Conservation (phyloP, 768 basidiomycete genomes). For the Gloeostereum incarnatum region DNA sequence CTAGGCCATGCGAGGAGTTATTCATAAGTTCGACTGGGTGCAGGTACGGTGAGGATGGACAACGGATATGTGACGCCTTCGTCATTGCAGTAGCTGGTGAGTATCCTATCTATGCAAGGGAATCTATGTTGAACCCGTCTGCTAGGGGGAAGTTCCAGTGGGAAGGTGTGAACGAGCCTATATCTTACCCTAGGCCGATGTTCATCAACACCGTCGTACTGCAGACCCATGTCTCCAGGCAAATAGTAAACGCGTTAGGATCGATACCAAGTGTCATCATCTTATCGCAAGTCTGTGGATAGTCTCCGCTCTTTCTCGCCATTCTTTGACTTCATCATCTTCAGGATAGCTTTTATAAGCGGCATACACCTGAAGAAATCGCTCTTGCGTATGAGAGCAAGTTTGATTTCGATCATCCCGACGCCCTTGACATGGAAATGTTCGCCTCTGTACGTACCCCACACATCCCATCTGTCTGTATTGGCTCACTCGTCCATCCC, state of each 20-base stretch:
- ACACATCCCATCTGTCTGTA: slow-evolving; percentile 1
- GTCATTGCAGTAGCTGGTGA: slow-evolving; percentile 79
- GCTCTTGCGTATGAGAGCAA: slow-evolving; percentile 73
- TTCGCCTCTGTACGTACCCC: slow-evolving; percentile 59
- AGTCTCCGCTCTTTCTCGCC: background rate
- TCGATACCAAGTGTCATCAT: slow-evolving; percentile 86
- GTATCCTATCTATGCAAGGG: slow-evolving; percentile 10
- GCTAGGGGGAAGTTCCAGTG: slow-evolving; percentile 73
- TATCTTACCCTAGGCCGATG: background rate
- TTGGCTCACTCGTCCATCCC: slow-evolving; percentile 2
- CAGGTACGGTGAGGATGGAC: slow-evolving; percentile 77
- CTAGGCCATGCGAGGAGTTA: slow-evolving; percentile 6
- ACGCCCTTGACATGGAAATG: slow-evolving; percentile 84
- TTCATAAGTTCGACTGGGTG: slow-evolving; percentile 6
- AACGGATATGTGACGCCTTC: slow-evolving; percentile 63
- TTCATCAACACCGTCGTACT: slow-evolving; percentile 2
- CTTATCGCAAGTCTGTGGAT: slow-evolving; percentile 60
- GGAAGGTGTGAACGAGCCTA: slow-evolving; percentile 1
- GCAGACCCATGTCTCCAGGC: slow-evolving; percentile 79
- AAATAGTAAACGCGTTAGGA: slow-evolving; percentile 75
- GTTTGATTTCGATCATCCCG: slow-evolving; percentile 87
- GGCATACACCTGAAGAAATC: slow-evolving; percentile 70
- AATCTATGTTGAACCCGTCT: slow-evolving; percentile 22
- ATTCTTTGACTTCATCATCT: background rate
- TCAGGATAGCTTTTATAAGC: slow-evolving; percentile 92